A percentile compares a stretch with the other conserved stretches of the same genome.
Evolutionary conservation across 140 eudicot species (phyloP).

Genomic region (Oenanthe javanica): DNA sequence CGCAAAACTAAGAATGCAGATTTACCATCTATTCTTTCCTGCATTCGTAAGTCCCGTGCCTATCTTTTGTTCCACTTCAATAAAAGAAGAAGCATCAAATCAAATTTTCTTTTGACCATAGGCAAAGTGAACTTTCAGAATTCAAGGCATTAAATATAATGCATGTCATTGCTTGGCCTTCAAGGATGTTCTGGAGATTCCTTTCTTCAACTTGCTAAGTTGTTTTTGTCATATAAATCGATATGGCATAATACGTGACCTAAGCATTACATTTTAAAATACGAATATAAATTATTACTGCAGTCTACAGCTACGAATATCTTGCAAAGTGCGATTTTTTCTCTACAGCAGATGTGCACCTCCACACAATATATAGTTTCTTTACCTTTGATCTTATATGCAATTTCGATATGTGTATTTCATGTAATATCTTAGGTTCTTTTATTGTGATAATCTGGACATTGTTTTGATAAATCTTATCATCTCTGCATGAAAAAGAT

Average conservation of each 20-base stretch:
- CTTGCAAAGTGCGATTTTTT: too few relatives aligned
- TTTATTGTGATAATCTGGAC: not conserved
- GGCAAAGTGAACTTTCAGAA: constrained; percentile 18
- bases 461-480: not conserved
- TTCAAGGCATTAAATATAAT: constrained; percentile 19
- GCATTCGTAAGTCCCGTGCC: not conserved
- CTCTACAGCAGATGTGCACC: too few relatives aligned
- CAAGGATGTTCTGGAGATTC: not conserved
- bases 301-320: too few relatives aligned
- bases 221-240: not conserved
- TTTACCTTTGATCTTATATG: too few relatives aligned
- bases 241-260: not conserved
- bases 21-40: not conserved
- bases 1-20: not conserved
- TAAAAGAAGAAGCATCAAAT: constrained; percentile 15
- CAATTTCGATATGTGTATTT: too few relatives aligned
- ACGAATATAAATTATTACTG: too few relatives aligned
- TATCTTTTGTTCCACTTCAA: not conserved
- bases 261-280: too few relatives aligned
- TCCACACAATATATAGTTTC: too few relatives aligned
- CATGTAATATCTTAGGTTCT: too few relatives aligned
- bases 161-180: constrained; percentile 14
- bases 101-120: constrained; percentile 31
- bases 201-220: not conserved
- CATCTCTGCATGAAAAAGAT: not conserved